A percentile compares a stretch with the other conserved stretches of the same genome.
Conservation (phyloP, 306 rosid genomes). For the apple (Malus domestica) region ASM211411v1 NC_041803.1:50529501-50530000, state of each 20-base stretch:
- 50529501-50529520: slow-evolving; percentile 34
- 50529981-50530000: not conserved
- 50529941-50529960: too few species aligned
- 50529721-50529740: slow-evolving; percentile 8
- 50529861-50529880: slow-evolving; percentile 60
- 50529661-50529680: slow-evolving; percentile 50
- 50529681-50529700: slow-evolving; percentile 34
- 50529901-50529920: too few species aligned
- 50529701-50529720: slow-evolving; percentile 28
- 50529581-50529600: slow-evolving; percentile 48
- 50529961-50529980: too few species aligned
- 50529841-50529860: slow-evolving; percentile 30
- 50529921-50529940: too few species aligned
- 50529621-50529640: not conserved
- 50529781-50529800: slow-evolving; percentile 25
- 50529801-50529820: slow-evolving; percentile 38
- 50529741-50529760: slow-evolving; percentile 54
- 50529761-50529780: slow-evolving; percentile 47
- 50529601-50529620: slow-evolving; percentile 39
- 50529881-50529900: slow-evolving; percentile 19
- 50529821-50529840: slow-evolving; percentile 50
- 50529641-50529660: slow-evolving; percentile 35
- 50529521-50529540: slow-evolving; percentile 35
- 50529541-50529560: slow-evolving; percentile 24
- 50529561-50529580: slow-evolving; percentile 45